Conservation (phyloP, 2,329 filamentous ascomycete species). For the Setomelanomma holmii region DNA sequence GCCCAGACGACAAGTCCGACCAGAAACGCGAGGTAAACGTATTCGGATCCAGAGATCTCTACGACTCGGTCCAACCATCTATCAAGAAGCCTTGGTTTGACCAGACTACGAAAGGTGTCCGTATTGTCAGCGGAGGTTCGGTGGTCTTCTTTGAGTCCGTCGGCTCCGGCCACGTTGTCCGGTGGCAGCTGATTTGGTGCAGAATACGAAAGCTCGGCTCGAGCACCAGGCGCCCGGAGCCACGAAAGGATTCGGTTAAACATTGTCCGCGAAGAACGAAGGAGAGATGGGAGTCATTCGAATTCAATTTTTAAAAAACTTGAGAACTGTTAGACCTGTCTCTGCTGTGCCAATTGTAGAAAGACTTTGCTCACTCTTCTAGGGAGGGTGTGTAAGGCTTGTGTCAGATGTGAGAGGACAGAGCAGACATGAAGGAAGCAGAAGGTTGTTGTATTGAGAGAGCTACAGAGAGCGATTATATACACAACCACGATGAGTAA, state of each 20-base stretch:
- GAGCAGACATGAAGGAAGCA: too few relatives aligned
- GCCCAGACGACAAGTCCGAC: conserved; percentile 5
- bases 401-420: too few relatives aligned
- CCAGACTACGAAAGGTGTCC: background rate
- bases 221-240: background rate
- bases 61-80: conserved; percentile 7
- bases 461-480: too few relatives aligned
- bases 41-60: conserved; percentile 7
- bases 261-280: background rate
- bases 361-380: background rate
- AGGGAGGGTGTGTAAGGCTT: background rate
- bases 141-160: background rate
- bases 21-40: conserved; percentile 2
- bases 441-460: too few relatives aligned
- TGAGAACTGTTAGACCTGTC: background rate
- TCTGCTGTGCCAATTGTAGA: background rate
- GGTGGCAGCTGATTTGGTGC: background rate
- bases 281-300: background rate
- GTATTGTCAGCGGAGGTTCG: background rate
- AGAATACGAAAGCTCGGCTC: background rate
- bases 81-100: conserved; percentile 2
- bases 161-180: background rate
- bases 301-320: background rate
- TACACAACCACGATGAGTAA: too few relatives aligned
- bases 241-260: background rate